Conservation (phyloP, 768 basidiomycete species). For the Astraeus odoratus region DNA sequence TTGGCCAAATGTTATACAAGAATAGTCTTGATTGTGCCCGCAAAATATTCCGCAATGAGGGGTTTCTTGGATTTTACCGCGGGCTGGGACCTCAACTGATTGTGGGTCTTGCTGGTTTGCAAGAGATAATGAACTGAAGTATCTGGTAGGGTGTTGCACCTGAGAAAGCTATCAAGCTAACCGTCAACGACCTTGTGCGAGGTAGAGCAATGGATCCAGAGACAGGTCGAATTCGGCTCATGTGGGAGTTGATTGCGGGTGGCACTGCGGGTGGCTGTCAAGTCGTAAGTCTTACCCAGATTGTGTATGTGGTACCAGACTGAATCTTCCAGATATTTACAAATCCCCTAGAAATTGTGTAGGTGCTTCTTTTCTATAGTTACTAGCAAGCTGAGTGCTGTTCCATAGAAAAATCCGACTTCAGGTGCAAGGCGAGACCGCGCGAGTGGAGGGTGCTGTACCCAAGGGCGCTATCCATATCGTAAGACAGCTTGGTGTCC, state of each 20-base stretch:
- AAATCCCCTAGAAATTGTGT: constrained; percentile 96
- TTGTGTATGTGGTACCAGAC: constrained; percentile 8
- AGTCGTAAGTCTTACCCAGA: constrained; percentile 61
- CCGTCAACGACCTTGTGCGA: constrained; percentile 90
- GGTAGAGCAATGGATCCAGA: constrained; percentile 84
- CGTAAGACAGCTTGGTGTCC: constrained; percentile 81
- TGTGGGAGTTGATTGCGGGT: constrained; percentile 90
- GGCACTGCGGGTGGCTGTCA: constrained; percentile 94
- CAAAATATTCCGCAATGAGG: constrained; percentile 94
- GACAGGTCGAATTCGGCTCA: constrained; percentile 87
- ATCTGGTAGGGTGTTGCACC: constrained; percentile 77
- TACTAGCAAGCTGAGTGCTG: background rate
- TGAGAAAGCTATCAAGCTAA: constrained; percentile 97
- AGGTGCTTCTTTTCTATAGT: constrained; percentile 22
- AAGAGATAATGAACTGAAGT: constrained; percentile 6
- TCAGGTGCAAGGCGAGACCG: constrained; percentile 93
- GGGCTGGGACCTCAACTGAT: constrained; percentile 93
- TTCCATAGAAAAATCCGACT: constrained; percentile 80
- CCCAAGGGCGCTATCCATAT: constrained; percentile 90
- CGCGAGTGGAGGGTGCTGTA: constrained; percentile 72
- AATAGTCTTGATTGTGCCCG: constrained; percentile 91
- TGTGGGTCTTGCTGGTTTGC: constrained; percentile 34
- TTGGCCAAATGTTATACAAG: constrained; percentile 94
- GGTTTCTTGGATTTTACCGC: constrained; percentile 91
- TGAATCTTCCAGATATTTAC: constrained; percentile 71